A percentile compares a stretch with the other conserved stretches of the same genome.
phyloP scores from a whole-genome alignment of 129 eudicot species.

The Pulicaria dysenterica region DNA sequence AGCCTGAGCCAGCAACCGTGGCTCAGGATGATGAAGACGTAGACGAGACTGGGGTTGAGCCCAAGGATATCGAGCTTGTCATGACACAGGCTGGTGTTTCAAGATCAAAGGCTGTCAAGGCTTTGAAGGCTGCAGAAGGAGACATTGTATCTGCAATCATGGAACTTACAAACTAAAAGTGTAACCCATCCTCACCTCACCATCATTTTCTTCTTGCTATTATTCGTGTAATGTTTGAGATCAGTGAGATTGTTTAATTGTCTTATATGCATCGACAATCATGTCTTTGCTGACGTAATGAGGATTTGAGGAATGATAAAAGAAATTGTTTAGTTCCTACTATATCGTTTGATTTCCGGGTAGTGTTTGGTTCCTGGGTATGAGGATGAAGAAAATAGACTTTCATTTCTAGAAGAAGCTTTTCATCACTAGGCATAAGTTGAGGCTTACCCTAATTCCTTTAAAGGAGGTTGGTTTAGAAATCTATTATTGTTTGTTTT shows the following conservation, averaged over 20 bases:
- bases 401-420: no score
- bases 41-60: constrained; percentile 77
- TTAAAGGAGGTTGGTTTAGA: no score
- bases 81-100: constrained; percentile 88
- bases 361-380: no score
- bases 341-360: no score
- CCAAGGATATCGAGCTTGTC: constrained; percentile 76
- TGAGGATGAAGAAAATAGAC: no score
- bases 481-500: no score
- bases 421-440: no score
- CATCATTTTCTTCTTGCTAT: neutral
- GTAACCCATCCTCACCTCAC: no score
- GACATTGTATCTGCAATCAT: constrained; percentile 90
- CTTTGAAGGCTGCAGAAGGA: constrained; percentile 73
- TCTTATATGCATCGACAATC: constrained; percentile 23
- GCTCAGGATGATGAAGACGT: constrained; percentile 79
- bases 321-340: constrained; percentile 6
- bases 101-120: constrained; percentile 68
- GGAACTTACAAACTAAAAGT: constrained; percentile 72
- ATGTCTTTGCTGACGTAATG: constrained; percentile 2
- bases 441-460: no score
- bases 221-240: constrained; percentile 11
- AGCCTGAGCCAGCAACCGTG: constrained; percentile 47
- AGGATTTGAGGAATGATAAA: constrained; percentile 22
- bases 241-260: constrained; percentile 10